Base-by-base conservation (phyloP, 176 grass and related monocot species). In the Triticum timopheevii region DNA sequence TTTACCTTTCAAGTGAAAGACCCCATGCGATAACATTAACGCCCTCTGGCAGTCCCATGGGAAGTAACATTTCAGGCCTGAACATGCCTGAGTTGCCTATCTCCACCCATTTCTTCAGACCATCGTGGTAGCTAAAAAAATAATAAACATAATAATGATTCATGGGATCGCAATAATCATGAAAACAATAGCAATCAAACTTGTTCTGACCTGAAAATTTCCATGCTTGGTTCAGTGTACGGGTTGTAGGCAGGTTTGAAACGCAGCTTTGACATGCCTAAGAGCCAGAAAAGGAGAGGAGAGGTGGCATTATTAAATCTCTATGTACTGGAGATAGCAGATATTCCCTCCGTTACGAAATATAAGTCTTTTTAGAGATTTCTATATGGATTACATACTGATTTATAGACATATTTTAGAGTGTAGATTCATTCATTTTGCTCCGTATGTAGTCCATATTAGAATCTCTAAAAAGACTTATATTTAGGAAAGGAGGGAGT, bases 211-310 rank as follows among this genome's bases (percentile, higher is more conserved):
- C 97, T 99, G 87, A 99, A 99, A 65, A 99, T 96, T 88, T 99
- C 97, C 92, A 99, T 99, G 87, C 97, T 96, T 50, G 94, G 97
- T 83, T 96, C 97, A 77, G 94, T 96, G 78, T 99, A 99, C 0
- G 97, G 97, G 85, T 99, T 99, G 87, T 96, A 99, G 52, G 97
- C 94, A 86, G 97, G 97, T 82, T 99, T 99, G 94, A 99, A 99
- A 23, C 92, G 92, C 76, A 99, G 80, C 77, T 99, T 94, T 66
- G 94, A 93, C 94, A 99, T 85, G 31, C 97, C 97, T 99, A 85
- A 65, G 23, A 85, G 67, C 10, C 79, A 92, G 96, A 85, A 65
- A 78, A 78, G 17, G 65, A 69, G n/a, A 78, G 17, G 65, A 69
- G n/a, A 27, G 1, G 30, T 17, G 19, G 8, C 59, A 74, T 24